Evolutionary conservation across 2,329 filamentous ascomycete species (phyloP), one percentile per base, ranked within the genome.

Genomic region (Aspergillus ruber): DNA sequence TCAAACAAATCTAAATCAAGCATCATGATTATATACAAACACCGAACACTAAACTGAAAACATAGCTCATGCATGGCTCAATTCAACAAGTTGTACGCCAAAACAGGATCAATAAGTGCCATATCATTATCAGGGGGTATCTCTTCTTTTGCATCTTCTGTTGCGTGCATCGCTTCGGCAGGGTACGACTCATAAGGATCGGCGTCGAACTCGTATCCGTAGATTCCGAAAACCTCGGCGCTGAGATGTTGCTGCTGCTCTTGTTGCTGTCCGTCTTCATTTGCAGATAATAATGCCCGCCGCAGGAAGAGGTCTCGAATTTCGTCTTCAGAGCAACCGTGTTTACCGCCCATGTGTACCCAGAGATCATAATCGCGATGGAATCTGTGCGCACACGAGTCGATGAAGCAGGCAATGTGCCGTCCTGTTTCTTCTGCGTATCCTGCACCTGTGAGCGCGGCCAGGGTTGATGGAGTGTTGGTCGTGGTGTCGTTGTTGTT

Each of bases 341-440:
- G 73, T 29, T 69, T 70, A 45, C 70, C 67, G 48, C 67, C 73
- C 66, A 81, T 70, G 57, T 85, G 82, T 6, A 75, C 64, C 53
- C 76, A 74, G 3, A 83, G 68, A 57, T 84, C 79, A 51, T 79
- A 78, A 33, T 80, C 75, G 41, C 77, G 73, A 48, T 73, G 72
- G 66, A 84, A 84, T 40, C 74, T 72, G 55, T 74, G 68, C n/a
- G 66, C 63, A 57, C 82, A 85, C 5, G 61, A 62, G 3, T 65
- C 56, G 17, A 76, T 59, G 5, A 79, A 60, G 59, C 82, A 85
- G 1, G 70, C 48, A 23, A 83, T 78, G 13, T 70, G 70, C 36
- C 70, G 73, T 42, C 65, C 72, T 39, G 65, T 70, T 59, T 76
- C 74, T 46, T 74, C 65, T 3, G 68, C 72, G 56, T 83, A 82